Conservation (phyloP, 176 grass and related monocot genomes). For the Typha latifolia region DNA sequence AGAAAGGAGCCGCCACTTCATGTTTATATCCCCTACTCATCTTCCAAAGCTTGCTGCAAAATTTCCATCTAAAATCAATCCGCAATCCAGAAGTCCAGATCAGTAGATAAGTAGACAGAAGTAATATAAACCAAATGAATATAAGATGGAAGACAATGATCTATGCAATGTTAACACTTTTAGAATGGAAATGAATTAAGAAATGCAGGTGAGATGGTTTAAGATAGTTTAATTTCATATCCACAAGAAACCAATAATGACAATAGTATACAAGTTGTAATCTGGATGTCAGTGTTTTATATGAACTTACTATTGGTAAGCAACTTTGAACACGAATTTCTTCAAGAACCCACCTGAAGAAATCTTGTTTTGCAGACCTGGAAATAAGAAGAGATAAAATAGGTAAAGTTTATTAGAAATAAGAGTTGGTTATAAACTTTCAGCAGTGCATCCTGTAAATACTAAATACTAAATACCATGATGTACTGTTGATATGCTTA, state of each 20-base stretch:
- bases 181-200: no score
- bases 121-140: no score
- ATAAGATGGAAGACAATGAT: no score
- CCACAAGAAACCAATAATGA: not conserved
- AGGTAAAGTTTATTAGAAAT: not conserved
- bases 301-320: constrained; percentile 62
- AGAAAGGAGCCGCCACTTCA: constrained; percentile 66
- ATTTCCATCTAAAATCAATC: not conserved
- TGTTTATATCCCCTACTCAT: constrained; percentile 75
- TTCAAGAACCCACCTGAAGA: constrained; percentile 62
- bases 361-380: constrained; percentile 69
- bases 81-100: no score
- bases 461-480: no score
- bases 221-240: no score
- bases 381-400: constrained; percentile 16
- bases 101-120: no score
- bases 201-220: no score
- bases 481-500: no score
- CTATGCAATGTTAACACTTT: no score
- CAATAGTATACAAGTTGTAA: not conserved
- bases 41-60: constrained; percentile 57
- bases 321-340: constrained; percentile 75
- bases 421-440: no score
- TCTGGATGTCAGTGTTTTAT: constrained; percentile 3
- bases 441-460: no score